Conservation (phyloP, 352 stramenopile species). For the Globisporangium acanthophoron region DNA sequence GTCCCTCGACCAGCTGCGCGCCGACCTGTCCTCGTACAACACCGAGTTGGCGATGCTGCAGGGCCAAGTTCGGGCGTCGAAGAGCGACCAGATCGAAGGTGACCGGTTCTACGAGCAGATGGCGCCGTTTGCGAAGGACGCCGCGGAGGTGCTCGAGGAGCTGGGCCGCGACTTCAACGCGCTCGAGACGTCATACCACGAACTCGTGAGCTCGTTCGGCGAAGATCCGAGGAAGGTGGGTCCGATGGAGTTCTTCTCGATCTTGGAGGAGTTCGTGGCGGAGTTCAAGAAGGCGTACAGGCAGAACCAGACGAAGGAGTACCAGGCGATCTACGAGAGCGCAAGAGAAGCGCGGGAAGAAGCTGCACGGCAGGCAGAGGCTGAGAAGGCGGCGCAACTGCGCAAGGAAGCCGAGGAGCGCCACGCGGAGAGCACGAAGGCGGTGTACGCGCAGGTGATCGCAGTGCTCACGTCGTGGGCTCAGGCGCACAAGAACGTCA, state of each 20-base stretch:
- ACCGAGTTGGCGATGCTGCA: slow-evolving; percentile 81
- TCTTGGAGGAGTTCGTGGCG: slow-evolving; percentile 77
- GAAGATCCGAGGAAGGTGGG: slow-evolving; percentile 79
- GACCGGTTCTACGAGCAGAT: slow-evolving; percentile 84
- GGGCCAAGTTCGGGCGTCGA: slow-evolving; percentile 72
- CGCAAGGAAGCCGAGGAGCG: slow-evolving; percentile 50
- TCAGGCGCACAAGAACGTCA: slow-evolving; percentile 40
- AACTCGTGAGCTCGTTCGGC: slow-evolving; percentile 77
- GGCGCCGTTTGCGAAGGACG: slow-evolving; percentile 75
- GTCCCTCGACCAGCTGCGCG: slow-evolving; percentile 77
- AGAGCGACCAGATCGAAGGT: slow-evolving; percentile 62
- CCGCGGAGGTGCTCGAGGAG: slow-evolving; percentile 76
- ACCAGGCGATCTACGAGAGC: slow-evolving; percentile 70
- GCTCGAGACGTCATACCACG: slow-evolving; percentile 69
- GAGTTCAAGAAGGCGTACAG: slow-evolving; percentile 88
- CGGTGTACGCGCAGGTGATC: slow-evolving; percentile 63
- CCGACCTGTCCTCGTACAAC: slow-evolving; percentile 78
- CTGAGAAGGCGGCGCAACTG: slow-evolving; percentile 38
- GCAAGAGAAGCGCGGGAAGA: slow-evolving; percentile 44
- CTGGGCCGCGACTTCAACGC: slow-evolving; percentile 68
- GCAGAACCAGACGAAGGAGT: slow-evolving; percentile 86
- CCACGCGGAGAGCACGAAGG: slow-evolving; percentile 49
- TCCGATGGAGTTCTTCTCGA: slow-evolving; percentile 79
- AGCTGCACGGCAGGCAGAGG: slow-evolving; percentile 30
- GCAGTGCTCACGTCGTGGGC: slow-evolving; percentile 56